Conservation (phyloP, 768 basidiomycete genomes). For the Lentinula detonsa region DNA sequence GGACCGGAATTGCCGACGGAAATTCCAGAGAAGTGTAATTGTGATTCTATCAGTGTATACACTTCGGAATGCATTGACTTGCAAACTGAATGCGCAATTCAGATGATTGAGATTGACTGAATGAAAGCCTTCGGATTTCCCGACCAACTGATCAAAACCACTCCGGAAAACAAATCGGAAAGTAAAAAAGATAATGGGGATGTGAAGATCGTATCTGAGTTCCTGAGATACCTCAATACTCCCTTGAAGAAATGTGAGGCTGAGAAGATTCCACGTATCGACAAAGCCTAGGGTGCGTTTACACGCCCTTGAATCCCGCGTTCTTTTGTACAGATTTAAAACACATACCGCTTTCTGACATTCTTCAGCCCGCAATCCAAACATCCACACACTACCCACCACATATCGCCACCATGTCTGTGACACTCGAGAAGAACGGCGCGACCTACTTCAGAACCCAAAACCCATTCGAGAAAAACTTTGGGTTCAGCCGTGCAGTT, state of each 20-base stretch:
- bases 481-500: constrained; percentile 48
- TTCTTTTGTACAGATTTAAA: background rate
- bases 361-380: background rate
- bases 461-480: constrained; percentile 45
- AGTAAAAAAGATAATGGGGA: background rate
- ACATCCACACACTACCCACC: background rate
- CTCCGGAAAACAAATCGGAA: no score
- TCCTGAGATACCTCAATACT: background rate
- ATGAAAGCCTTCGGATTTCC: background rate
- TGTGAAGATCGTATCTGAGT: background rate
- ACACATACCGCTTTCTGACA: background rate
- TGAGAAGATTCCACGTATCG: background rate
- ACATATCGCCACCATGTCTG: background rate
- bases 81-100: background rate
- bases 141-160: no score
- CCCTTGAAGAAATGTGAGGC: background rate
- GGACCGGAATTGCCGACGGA: background rate
- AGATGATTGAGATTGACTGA: background rate
- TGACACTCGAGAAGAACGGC: background rate
- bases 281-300: background rate
- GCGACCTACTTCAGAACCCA: constrained; percentile 21
- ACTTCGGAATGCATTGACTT: background rate
- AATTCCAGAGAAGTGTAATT: background rate
- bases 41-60: background rate
- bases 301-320: background rate